Base-by-base conservation (phyloP, 2,329 filamentous ascomycete species). In the Aspergillus texensis region DNA sequence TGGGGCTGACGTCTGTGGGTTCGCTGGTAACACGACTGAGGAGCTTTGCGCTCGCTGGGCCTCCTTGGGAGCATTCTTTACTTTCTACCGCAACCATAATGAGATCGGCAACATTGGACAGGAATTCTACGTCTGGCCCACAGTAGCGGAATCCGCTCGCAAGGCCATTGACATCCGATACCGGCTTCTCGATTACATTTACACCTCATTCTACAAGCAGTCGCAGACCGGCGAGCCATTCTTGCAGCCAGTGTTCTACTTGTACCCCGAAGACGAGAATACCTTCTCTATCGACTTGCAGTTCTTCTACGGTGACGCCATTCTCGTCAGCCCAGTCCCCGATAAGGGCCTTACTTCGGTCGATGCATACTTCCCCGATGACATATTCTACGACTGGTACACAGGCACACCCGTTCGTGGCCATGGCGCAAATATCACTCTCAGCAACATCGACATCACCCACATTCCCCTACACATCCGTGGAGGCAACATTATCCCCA, bases 21-120 rank as follows among this genome's bases (percentile, higher is more conserved):
- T 91, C 71, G 89, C 82, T 12, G 84, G 81, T 16, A 85, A 90
- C 69, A 88, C 89, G 0, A 90, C 85, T 12, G 87, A 91, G 73
- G 80, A 86, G 53, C 84, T 93, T 6, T 93, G 91, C 74, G 86
- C 90, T 4, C 87, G 91, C n/a, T 94, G 91, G 91, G 86, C 89
- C 1, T 84, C 85, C 30, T 83, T 93, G 0, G 90, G 90, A 19
- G 90, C 90, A 10, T 93, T 93, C 80, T 83, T 85, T 43, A 88
- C 90, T 0, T 93, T 94, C 80, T 93, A 88, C 80, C 88, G 91
- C 65, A 89, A 92, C 75, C 91, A 94, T 79, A 89, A 90, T 63
- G 81, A 82, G 32, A 75, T 83, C 48, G 74, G 77, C 36, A 75
- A 76, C 4, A 81, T 85, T n/a, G 74, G 81, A 0, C 91, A 93